Evolutionary conservation across 2,329 filamentous ascomycete species (phyloP).

Genomic region (Diplodia corticola): DNA sequence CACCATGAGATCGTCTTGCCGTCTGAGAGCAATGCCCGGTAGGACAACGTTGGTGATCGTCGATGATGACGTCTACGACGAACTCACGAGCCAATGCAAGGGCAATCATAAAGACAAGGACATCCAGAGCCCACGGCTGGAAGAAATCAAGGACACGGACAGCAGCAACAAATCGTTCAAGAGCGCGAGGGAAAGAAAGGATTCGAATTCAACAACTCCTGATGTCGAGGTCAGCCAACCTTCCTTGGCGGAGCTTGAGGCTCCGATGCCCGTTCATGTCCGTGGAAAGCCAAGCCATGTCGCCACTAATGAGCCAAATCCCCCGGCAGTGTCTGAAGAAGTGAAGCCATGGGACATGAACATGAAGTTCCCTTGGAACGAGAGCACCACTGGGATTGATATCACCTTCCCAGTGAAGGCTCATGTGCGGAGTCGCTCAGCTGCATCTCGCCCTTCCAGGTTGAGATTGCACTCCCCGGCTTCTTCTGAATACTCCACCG

Average conservation of each 20-base stretch:
- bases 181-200: constrained; percentile 15
- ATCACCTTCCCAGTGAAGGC: constrained; percentile 25
- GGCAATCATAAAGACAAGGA: neutral
- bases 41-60: constrained; percentile 35
- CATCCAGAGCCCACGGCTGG: neutral
- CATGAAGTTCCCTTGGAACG: constrained; percentile 27
- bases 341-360: constrained; percentile 26
- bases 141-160: constrained; percentile 5
- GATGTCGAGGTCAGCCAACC: constrained; percentile 5
- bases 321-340: neutral
- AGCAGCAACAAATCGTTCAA: constrained; percentile 19
- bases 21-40: constrained; percentile 37
- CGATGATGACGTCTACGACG: constrained; percentile 37
- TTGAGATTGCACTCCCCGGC: constrained; percentile 16
- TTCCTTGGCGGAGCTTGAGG: constrained; percentile 31
- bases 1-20: constrained; percentile 36
- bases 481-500: constrained; percentile 15
- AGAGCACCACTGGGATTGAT: constrained; percentile 22
- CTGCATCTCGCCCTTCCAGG: constrained; percentile 11
- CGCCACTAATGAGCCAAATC: constrained; percentile 13
- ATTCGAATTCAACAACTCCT: neutral
- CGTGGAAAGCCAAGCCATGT: constrained; percentile 24
- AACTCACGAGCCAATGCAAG: constrained; percentile 30
- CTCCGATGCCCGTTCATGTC: constrained; percentile 30
- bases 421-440: constrained; percentile 18